Evolutionary conservation across 2,329 filamentous ascomycete genomes (phyloP).

Genomic region (Catunica adiposa): DNA sequence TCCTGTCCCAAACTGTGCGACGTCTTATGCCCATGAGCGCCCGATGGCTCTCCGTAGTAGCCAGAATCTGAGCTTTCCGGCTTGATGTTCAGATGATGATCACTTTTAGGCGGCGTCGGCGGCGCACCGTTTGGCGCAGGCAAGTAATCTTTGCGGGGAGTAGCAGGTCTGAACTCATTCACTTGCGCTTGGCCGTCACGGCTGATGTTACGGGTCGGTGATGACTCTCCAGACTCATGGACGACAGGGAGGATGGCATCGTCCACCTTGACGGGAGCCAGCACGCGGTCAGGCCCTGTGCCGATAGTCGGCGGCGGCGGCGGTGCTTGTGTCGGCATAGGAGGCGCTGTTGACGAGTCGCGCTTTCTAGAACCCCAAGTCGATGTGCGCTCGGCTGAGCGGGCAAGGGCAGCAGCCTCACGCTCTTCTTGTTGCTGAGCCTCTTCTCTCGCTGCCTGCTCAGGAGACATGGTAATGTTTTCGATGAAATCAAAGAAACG

Average conservation of each 20-base stretch:
- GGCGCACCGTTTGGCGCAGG: slow-evolving; percentile 18
- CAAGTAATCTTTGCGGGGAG: slow-evolving; percentile 25
- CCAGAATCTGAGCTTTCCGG: slow-evolving; percentile 33
- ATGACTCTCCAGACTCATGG: slow-evolving; percentile 70
- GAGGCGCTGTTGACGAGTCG: slow-evolving; percentile 22
- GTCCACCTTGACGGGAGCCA: background rate
- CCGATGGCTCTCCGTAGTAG: slow-evolving; percentile 23
- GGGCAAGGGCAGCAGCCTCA: slow-evolving; percentile 21
- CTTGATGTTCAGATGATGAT: slow-evolving; percentile 25
- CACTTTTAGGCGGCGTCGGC: slow-evolving; percentile 32
- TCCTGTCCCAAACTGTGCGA: slow-evolving; percentile 23
- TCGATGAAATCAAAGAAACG: slow-evolving; percentile 87
- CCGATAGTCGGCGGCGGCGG: slow-evolving; percentile 23
- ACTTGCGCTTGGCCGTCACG: slow-evolving; percentile 29
- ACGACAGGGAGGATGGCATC: slow-evolving; percentile 58
- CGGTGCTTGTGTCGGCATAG: slow-evolving; percentile 31
- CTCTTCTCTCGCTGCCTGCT: slow-evolving; percentile 44
- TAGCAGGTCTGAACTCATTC: slow-evolving; percentile 22
- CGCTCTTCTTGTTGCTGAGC: slow-evolving; percentile 34
- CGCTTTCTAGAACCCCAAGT: slow-evolving; percentile 24
- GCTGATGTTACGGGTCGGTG: slow-evolving; percentile 41
- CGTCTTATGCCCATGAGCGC: slow-evolving; percentile 3
- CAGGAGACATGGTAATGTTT: slow-evolving; percentile 74
- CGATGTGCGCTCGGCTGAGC: slow-evolving; percentile 20
- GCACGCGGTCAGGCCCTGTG: background rate